These are phyloP conservation scores for Pistacia vera DNA, from an alignment of 345 rosid genomes.

Conservation along the genomic window DNA sequence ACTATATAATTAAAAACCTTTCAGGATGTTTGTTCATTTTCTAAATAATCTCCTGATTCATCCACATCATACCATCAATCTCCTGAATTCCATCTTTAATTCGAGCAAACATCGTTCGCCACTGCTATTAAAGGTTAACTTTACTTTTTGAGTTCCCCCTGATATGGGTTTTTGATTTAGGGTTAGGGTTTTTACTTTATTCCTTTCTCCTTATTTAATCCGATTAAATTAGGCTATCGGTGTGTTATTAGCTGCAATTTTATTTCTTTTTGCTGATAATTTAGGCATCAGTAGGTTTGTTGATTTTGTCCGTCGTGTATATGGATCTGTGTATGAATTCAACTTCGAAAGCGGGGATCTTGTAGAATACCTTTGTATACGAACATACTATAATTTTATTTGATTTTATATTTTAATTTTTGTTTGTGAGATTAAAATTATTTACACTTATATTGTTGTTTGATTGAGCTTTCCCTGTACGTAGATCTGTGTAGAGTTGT, in stretches of 20 bases:
- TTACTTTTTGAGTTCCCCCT: not conserved
- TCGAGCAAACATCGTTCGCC: not conserved
- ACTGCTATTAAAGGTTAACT: not conserved
- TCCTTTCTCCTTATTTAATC: too few species aligned
- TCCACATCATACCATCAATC: too few species aligned
- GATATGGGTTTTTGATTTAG: not conserved
- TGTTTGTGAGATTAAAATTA: not conserved
- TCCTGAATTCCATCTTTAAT: too few species aligned
- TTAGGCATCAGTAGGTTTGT: not conserved
- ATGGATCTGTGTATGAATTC: too few species aligned
- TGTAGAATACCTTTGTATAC: too few species aligned
- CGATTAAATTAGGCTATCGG: not conserved
- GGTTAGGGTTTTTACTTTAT: not conserved
- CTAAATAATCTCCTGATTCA: not conserved
- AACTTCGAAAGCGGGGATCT: not conserved
- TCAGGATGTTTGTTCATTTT: too few species aligned
- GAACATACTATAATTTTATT: too few species aligned
- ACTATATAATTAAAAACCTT: too few species aligned
- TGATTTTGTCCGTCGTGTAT: not conserved
- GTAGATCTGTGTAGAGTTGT: not conserved
- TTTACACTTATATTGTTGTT: not conserved
- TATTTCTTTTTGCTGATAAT: not conserved
- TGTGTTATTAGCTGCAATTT: not conserved
- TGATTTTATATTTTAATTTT: too few species aligned
- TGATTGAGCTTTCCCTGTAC: not conserved